Conservation (phyloP, 2,329 filamentous ascomycete genomes). For the Chrysosporium keratinophilum region DNA sequence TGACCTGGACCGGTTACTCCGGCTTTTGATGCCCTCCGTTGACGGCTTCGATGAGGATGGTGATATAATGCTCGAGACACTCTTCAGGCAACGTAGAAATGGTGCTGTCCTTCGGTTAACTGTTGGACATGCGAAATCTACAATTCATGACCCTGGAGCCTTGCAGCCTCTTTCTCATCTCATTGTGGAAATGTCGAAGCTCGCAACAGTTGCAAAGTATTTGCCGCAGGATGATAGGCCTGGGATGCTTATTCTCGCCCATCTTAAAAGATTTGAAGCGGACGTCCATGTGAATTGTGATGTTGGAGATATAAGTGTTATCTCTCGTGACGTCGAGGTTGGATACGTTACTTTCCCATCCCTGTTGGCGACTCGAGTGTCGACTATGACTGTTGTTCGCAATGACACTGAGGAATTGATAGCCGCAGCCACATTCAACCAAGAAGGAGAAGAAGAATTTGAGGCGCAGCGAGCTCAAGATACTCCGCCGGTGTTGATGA, state of each 20-base stretch:
- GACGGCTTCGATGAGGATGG: conserved; percentile 82
- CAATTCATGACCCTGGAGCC: conserved; percentile 53
- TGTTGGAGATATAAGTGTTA: conserved; percentile 54
- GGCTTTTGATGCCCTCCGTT: conserved; percentile 82
- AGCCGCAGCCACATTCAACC: conserved; percentile 44
- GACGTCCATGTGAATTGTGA: conserved; percentile 55
- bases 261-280: conserved; percentile 54
- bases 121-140: conserved; percentile 53
- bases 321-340: conserved; percentile 54
- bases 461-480: conserved; percentile 18
- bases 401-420: conserved; percentile 63
- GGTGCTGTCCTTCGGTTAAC: conserved; percentile 68
- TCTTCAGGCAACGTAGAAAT: conserved; percentile 75
- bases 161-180: conserved; percentile 60
- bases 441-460: conserved; percentile 26
- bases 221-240: conserved; percentile 91
- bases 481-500: conserved; percentile 60
- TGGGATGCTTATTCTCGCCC: conserved; percentile 65
- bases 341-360: conserved; percentile 79
- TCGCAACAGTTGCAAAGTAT: conserved; percentile 86
- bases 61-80: conserved; percentile 87
- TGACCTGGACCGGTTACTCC: conserved; percentile 72
- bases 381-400: conserved; percentile 50
- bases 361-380: conserved; percentile 66
- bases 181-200: conserved; percentile 65